These are phyloP conservation scores for Mucor saturninus DNA, from an alignment of 371 early-diverging fungal genomes.

Conservation along the genomic window DNA sequence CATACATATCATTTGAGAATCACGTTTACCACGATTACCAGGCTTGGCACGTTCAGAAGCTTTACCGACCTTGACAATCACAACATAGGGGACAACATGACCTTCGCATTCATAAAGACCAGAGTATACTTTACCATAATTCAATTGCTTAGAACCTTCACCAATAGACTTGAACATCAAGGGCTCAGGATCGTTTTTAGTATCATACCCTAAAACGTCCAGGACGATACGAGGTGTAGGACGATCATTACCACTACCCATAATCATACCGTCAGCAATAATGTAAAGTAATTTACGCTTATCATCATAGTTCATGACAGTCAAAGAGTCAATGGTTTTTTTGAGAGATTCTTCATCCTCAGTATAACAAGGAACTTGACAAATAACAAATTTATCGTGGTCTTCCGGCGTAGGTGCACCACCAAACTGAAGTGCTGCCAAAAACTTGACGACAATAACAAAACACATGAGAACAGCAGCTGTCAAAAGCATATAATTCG, in stretches of 20 bases:
- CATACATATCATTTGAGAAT: constrained; percentile 99
- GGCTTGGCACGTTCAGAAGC: constrained; percentile 81
- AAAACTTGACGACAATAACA: constrained; percentile 91
- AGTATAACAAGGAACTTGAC: constrained; percentile 96
- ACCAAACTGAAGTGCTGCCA: constrained; percentile 90
- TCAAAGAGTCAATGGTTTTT: constrained; percentile 95
- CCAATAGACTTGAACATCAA: constrained; percentile 93
- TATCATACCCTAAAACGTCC: constrained; percentile 92
- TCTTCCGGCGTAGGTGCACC: constrained; percentile 78
- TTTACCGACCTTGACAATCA: constrained; percentile 93
- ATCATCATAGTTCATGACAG: constrained; percentile 91
- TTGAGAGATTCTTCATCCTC: constrained; percentile 95
- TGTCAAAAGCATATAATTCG: constrained; percentile 86
- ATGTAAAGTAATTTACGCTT: constrained; percentile 95
- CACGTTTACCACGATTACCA: constrained; percentile 99
- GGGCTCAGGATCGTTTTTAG: constrained; percentile 88
- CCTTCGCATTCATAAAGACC: constrained; percentile 94
- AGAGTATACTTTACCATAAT: constrained; percentile 97
- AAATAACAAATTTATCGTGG: constrained; percentile 85
- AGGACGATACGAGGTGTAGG: constrained; percentile 97
- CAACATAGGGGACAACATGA: constrained; percentile 92
- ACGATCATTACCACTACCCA: constrained; percentile 95
- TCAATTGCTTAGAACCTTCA: constrained; percentile 89
- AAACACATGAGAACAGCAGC: constrained; percentile 79
- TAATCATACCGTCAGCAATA: constrained; percentile 92